Percentiles rank a stretch among this genome's conserved stretches.
These are phyloP conservation scores for Diplodia intermedia DNA, from an alignment of 2,329 filamentous ascomycete species.

Conservation along the genomic window DNA sequence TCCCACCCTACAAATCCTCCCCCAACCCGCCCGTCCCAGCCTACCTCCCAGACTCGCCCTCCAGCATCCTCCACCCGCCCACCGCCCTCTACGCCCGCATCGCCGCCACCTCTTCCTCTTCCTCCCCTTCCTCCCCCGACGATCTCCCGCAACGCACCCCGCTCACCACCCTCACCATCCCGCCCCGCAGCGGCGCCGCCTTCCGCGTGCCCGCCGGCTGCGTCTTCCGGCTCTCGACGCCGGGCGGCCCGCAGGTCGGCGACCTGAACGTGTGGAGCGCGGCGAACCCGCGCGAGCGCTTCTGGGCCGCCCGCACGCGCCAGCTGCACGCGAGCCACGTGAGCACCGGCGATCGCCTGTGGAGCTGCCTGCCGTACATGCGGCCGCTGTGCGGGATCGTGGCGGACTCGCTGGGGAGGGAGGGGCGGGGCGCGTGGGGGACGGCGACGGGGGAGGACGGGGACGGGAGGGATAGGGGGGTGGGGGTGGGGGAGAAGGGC, in stretches of 20 bases:
- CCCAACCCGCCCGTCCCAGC: constrained; percentile 40
- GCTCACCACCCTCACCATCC: constrained; percentile 57
- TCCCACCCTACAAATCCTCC: constrained; percentile 9
- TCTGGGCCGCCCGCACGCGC: constrained; percentile 81
- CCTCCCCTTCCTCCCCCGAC: background rate
- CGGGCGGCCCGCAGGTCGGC: constrained; percentile 79
- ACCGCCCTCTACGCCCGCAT: constrained; percentile 42
- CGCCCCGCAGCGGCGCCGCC: constrained; percentile 75
- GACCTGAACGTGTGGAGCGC: constrained; percentile 84
- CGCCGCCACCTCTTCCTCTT: constrained; percentile 30
- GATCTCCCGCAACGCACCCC: constrained; percentile 34
- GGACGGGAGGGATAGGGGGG: background rate
- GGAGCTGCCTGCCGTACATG: constrained; percentile 79
- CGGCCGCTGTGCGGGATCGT: constrained; percentile 74
- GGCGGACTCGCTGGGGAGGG: constrained; percentile 64
- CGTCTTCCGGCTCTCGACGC: constrained; percentile 76
- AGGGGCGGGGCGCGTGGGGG: constrained; percentile 59
- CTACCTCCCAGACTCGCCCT: constrained; percentile 45
- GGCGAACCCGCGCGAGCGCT: constrained; percentile 77
- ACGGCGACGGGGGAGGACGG: constrained; percentile 41
- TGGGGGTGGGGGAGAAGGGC: constrained; percentile 54
- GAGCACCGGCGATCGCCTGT: constrained; percentile 73
- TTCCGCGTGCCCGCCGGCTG: constrained; percentile 73
- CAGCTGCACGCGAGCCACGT: constrained; percentile 82
- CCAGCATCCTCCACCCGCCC: constrained; percentile 45